Evolutionary conservation across 2,329 filamentous ascomycete species (phyloP).

Genomic region (Fusarium metavorans): DNA sequence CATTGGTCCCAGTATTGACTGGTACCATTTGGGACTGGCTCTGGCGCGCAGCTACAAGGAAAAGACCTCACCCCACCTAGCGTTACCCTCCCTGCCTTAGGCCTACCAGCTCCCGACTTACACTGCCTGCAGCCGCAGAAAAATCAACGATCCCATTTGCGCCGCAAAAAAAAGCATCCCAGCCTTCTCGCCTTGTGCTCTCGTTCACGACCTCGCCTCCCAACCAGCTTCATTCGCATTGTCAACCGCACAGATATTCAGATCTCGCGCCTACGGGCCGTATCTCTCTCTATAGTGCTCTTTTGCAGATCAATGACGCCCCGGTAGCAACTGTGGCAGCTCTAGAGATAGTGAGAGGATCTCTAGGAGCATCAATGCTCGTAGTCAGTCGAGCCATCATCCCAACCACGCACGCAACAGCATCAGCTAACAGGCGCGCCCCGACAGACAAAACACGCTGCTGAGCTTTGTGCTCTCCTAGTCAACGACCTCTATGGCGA

Average conservation of each 20-base stretch:
- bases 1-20: conserved; percentile 39
- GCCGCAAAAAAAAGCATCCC: conserved; percentile 39
- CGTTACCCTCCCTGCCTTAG: conserved; percentile 11
- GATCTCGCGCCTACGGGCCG: conserved; percentile 3
- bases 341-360: conserved; percentile 84
- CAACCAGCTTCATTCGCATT: conserved; percentile 2
- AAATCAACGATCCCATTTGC: conserved; percentile 43
- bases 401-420: conserved; percentile 26
- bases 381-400: conserved; percentile 59
- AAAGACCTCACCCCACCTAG: conserved; percentile 40
- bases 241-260: background rate
- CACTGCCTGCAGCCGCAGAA: conserved; percentile 34
- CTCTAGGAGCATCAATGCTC: conserved; percentile 76
- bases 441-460: conserved; percentile 75
- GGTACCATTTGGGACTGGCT: conserved; percentile 29
- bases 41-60: conserved; percentile 19
- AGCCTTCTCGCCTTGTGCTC: conserved; percentile 24
- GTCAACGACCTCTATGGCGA: conserved; percentile 92
- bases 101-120: conserved; percentile 39
- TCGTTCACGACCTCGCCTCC: conserved; percentile 7
- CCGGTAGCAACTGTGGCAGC: conserved; percentile 77
- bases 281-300: conserved; percentile 15
- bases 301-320: conserved; percentile 64
- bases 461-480: conserved; percentile 90
- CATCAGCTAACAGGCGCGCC: conserved; percentile 37